Evolutionary conservation across 2,329 filamentous ascomycete genomes (phyloP), one percentile per base, ranked within the genome.

Genomic region (Fusarium keratoplasticum): DNA sequence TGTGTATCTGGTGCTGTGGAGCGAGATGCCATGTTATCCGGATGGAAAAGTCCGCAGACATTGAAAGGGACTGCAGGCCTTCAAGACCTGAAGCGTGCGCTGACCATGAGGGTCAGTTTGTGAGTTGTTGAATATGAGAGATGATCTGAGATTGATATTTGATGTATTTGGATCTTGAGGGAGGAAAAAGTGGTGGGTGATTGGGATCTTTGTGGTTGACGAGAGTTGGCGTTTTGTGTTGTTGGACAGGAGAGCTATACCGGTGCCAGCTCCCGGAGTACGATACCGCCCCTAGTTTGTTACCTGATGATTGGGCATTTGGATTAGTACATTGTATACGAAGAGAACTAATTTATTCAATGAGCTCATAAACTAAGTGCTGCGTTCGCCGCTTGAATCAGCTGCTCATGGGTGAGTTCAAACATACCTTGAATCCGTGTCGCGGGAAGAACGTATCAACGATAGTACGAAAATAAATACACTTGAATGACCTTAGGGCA

Each of bases 1-100:
- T n/a, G 68, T 76, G 4, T 57, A 67, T 44, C 14, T 76, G n/a
- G 70, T 76, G 9, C 55, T 60, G 4, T 62, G 20, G 22, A 16
- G 2, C 4, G 67, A 75, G 58, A 27, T 68, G n/a, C 63, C 64
- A 14, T 74, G 52, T 2, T 74, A 74, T 64, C 61, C 40, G 16
- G 42, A 64, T 7, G 59, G 38, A 10, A 59, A n/a, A 9, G 54
- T 64, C 5, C 5, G 20, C 11, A 42, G 33, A 31, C 61, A 64
- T 8, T 64, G 62, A 40, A 11, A 63, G 29, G 42, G 33, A 14
- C 7, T 54, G 35, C 2, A 18, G 11, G n/a, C 22, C 13, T 25
- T 10, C 22, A 25, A 42, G 18, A 13, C 6, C 13, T 50, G 52
- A 64, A 20, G 6, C 14, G 20, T n/a, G 14, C 25, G 35, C 55